Conservation (phyloP, 2,329 filamentous ascomycete genomes). For the Drechslerella coelobrocha region DNA sequence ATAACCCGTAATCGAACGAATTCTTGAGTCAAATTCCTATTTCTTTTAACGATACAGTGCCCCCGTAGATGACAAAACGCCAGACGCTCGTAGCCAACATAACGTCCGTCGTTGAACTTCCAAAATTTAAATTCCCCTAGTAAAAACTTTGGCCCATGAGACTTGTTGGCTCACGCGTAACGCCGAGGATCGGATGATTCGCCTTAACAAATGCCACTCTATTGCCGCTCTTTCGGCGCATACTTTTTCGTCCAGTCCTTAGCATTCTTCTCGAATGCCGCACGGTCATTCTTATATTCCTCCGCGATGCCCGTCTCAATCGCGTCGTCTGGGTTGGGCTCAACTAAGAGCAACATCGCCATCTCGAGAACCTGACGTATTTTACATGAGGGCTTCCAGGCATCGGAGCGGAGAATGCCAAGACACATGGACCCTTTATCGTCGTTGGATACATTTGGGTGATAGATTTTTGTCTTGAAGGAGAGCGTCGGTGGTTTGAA, state of each 20-base stretch:
- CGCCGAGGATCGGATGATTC: neutral
- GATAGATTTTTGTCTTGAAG: constrained; percentile 91
- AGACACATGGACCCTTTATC: constrained; percentile 84
- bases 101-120: constrained; percentile 19
- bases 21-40: no score
- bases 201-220: no score
- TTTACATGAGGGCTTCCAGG: constrained; percentile 89
- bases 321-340: constrained; percentile 79
- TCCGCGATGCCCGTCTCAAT: constrained; percentile 87
- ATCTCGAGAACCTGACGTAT: constrained; percentile 78
- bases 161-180: neutral
- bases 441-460: constrained; percentile 93
- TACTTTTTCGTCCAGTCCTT: constrained; percentile 76
- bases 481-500: constrained; percentile 83
- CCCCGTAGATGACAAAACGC: constrained; percentile 32
- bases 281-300: constrained; percentile 74
- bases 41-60: constrained; percentile 18
- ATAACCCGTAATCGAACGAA: no score
- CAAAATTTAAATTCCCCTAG: neutral
- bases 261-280: constrained; percentile 76
- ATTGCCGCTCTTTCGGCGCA: constrained; percentile 61
- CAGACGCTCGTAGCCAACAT: constrained; percentile 12
- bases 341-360: constrained; percentile 73
- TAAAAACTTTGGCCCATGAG: neutral
- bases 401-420: constrained; percentile 78